Evolutionary conservation across 306 rosid species (phyloP), one percentile per base, ranked within the genome.

Genomic region (Cucumis hystrix): DNA sequence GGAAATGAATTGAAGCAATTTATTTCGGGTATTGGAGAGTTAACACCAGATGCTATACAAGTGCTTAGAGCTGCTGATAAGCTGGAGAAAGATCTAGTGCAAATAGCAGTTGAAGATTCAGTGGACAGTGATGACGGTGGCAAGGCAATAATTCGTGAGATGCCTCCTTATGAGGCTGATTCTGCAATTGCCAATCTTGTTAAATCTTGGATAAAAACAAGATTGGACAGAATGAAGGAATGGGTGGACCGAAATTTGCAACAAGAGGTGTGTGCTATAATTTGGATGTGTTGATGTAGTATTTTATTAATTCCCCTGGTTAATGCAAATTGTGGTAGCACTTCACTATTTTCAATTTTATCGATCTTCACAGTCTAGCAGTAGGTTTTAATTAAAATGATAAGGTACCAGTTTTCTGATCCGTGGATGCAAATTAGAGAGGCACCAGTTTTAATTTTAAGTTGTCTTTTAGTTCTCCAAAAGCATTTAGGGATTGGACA

Each of bases 71-170:
- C 97, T 7, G 93, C 99, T 23, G 97, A 95, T 76, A 94, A 95
- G 92, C 86, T 95, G 82, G 99, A 95, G 93, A 95, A 90, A 82
- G 96, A 95, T 85, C 99, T 95, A 76, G 99, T 92, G 79, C 96
- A 84, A 75, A 90, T 95, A 80, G 97, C 99, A 33, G 97, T 92
- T 58, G 93, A 89, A 82, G 99, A 95, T 85, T 92, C 99, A 8
- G 99, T 92, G 28, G 99, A 92, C 59, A 92, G 97, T 68, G 97
- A 95, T 18, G 99, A 95, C 57, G 99, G 99, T 69, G 99, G 97
- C 74, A 95, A 95, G 86, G 97, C 96, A 80, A 89, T 95, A 85
- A 95, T 95, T 76, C 97, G 99, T 20, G 99, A 95, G 88, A 92
- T 95, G 99, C 97, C 97, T 78, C 97, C 99, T 71, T 95, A 62